Conservation (phyloP, 371 early-diverging fungal genomes). For the Polyrhizophydium stewartii region DNA sequence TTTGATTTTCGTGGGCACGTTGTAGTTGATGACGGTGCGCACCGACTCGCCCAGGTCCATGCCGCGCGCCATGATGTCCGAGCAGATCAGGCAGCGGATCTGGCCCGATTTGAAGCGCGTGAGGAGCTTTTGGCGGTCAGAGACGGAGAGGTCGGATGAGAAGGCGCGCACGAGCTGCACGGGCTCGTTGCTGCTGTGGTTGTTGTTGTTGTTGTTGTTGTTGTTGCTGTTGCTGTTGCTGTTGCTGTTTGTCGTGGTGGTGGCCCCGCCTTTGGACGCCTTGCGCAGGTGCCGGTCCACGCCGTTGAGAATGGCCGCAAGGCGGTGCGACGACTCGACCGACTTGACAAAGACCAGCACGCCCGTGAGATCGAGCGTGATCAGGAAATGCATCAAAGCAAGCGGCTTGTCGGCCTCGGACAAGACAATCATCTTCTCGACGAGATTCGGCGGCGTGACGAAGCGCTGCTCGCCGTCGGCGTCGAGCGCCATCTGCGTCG, state of each 20-base stretch:
- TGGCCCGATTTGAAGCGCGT: constrained; percentile 66
- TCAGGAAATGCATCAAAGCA: constrained; percentile 61
- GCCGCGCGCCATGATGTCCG: constrained; percentile 95
- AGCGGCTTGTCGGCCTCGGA: constrained; percentile 28
- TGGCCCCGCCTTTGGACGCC: not conserved
- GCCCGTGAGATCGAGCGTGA: constrained; percentile 55
- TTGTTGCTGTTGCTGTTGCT: constrained; percentile 10
- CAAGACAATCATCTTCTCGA: constrained; percentile 30
- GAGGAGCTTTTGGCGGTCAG: constrained; percentile 63
- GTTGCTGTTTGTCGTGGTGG: constrained; percentile 5
- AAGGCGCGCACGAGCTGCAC: constrained; percentile 60
- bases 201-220: no score
- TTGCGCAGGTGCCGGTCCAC: constrained; percentile 19
- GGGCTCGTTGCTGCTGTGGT: constrained; percentile 3
- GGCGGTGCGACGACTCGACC: constrained; percentile 77
- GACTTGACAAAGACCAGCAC: constrained; percentile 86
- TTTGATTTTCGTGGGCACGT: constrained; percentile 79
- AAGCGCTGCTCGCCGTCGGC: constrained; percentile 17
- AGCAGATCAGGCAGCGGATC: constrained; percentile 75
- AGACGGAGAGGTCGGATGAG: constrained; percentile 73
- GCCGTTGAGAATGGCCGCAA: constrained; percentile 63
- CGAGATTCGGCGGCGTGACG: constrained; percentile 30
- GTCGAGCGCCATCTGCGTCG: not conserved
- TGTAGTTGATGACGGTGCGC: constrained; percentile 89
- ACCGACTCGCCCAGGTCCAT: constrained; percentile 83